Percentiles rank a stretch among this genome's conserved stretches.
These are phyloP conservation scores for Metschnikowia continentalis DNA, from an alignment of 805 yeast genomes.

Conservation along the genomic window DNA sequence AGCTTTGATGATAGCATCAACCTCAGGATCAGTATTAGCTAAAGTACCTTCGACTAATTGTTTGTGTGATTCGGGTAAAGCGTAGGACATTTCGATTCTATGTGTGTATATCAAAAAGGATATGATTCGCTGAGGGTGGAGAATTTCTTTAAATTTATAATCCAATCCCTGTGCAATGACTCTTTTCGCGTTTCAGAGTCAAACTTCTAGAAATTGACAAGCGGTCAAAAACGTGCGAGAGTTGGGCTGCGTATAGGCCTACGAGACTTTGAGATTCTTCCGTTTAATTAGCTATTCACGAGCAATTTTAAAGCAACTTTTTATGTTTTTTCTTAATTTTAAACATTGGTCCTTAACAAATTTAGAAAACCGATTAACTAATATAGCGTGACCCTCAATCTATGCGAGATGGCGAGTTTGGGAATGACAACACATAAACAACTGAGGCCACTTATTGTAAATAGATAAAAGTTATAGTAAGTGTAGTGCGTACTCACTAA, in stretches of 20 bases:
- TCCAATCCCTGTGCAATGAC: conserved; percentile 10
- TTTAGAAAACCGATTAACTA: conserved; percentile 6
- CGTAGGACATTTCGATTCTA: conserved; percentile 36
- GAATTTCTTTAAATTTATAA: background rate
- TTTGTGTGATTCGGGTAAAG: conserved; percentile 46
- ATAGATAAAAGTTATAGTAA: conserved; percentile 73
- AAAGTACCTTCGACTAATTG: conserved; percentile 59
- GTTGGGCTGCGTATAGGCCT: conserved; percentile 1
- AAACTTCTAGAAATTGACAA: background rate
- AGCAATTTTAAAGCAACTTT: background rate
- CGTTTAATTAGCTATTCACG: background rate
- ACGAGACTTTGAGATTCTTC: background rate
- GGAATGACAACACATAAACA: conserved; percentile 89
- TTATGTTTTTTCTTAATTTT: background rate
- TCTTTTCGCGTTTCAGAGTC: conserved; percentile 9
- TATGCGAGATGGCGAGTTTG: conserved; percentile 77
- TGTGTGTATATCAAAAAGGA: background rate
- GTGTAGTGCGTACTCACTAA: conserved; percentile 87
- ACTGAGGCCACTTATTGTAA: conserved; percentile 72
- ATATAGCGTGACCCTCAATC: conserved; percentile 62
- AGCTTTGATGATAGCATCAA: conserved; percentile 64
- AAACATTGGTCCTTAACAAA: background rate
- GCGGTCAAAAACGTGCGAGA: background rate
- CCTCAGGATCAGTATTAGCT: conserved; percentile 72
- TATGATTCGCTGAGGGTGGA: background rate